Percentiles rank a stretch among this genome's conserved stretches.
phyloP scores from a whole-genome alignment of 2,329 filamentous ascomycete species.

The Alternaria sp. region DNA sequence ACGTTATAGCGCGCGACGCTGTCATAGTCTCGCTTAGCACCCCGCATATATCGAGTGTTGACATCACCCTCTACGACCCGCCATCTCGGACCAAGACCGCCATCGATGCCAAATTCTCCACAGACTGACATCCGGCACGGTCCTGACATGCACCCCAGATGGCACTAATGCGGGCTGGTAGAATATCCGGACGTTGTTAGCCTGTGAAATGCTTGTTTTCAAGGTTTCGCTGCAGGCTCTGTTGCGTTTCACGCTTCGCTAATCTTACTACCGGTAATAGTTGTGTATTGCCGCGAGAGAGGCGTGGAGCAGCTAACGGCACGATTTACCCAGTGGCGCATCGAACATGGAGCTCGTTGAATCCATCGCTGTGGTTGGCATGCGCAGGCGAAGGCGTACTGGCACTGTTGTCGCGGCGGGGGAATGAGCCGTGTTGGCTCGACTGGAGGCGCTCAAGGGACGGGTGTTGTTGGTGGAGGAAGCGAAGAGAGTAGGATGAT shows the following conservation, averaged over 20 bases:
- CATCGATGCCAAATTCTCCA: slow-evolving; percentile 4
- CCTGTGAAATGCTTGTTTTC: slow-evolving; percentile 1
- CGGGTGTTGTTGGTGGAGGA: slow-evolving; percentile 2
- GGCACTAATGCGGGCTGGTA: slow-evolving; percentile 3
- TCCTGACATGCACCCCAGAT: slow-evolving; percentile 20
- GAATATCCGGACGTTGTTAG: background rate
- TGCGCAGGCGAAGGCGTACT: background rate
- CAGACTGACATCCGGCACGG: slow-evolving; percentile 18
- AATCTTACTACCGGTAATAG: slow-evolving; percentile 10
- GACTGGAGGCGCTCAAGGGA: background rate
- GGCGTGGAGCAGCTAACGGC: slow-evolving; percentile 3
- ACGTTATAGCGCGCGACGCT: background rate
- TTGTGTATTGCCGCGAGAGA: background rate
- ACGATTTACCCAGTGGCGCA: slow-evolving; percentile 11
- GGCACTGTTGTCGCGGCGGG: slow-evolving; percentile 1
- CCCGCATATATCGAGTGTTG: slow-evolving; percentile 22
- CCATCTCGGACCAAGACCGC: slow-evolving; percentile 2
- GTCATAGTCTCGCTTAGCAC: slow-evolving; percentile 19
- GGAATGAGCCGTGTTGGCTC: slow-evolving; percentile 1
- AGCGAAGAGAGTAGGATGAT: background rate
- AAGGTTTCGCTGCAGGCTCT: background rate
- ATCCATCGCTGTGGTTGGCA: background rate
- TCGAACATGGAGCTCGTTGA: background rate
- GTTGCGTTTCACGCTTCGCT: slow-evolving; percentile 4
- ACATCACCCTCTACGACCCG: slow-evolving; percentile 17